Percentiles rank a stretch among this genome's conserved stretches.
Conservation (phyloP, 352 stramenopile genomes). For the Pythium aquatile region DNA sequence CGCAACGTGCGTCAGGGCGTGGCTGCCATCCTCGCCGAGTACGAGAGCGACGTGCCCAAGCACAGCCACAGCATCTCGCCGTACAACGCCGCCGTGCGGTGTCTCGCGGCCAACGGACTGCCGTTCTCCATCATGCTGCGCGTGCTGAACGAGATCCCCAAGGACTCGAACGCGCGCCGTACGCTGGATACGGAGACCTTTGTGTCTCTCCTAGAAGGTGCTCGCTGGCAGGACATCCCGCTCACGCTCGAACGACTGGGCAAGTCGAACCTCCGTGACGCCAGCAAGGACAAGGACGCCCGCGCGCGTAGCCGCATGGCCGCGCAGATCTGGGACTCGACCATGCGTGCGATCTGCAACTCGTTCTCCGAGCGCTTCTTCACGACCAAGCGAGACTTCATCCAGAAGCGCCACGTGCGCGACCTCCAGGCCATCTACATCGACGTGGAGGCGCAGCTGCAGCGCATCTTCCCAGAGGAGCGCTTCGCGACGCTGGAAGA, state of each 20-base stretch:
- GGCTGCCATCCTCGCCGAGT: conserved; percentile 44
- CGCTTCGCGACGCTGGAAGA: conserved; percentile 38
- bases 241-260: conserved; percentile 57
- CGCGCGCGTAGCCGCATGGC: conserved; percentile 38
- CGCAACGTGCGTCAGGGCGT: conserved; percentile 40
- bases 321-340: conserved; percentile 46
- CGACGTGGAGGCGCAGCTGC: conserved; percentile 60
- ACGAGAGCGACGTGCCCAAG: conserved; percentile 31
- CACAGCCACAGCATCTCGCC: conserved; percentile 32
- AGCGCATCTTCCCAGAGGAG: conserved; percentile 43
- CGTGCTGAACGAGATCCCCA: conserved; percentile 43
- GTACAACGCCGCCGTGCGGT: conserved; percentile 63
- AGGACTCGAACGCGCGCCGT: conserved; percentile 49
- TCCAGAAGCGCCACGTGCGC: conserved; percentile 39
- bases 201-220: conserved; percentile 52
- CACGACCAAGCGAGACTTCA: conserved; percentile 33
- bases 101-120: conserved; percentile 56
- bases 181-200: conserved; percentile 59
- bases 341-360: conserved; percentile 63
- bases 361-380: conserved; percentile 62
- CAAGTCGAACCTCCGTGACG: conserved; percentile 39
- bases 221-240: conserved; percentile 66
- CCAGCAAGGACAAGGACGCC: background rate
- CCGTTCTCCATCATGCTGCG: conserved; percentile 55
- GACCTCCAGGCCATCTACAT: conserved; percentile 57